Evolutionary conservation across 768 basidiomycete genomes (phyloP).

Genomic region (Tylopilus sp.): DNA sequence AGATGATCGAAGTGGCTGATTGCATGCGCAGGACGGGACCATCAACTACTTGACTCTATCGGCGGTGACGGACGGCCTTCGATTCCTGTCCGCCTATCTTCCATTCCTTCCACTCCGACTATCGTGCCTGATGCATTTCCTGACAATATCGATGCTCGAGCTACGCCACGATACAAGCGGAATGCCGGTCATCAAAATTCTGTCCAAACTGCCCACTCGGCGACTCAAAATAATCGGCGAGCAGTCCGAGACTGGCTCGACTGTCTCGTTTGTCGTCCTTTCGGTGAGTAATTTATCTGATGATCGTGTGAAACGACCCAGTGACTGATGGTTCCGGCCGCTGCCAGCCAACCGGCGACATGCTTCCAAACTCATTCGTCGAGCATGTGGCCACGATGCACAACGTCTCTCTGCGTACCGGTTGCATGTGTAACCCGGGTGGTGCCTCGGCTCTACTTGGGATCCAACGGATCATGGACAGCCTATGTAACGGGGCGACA

Average conservation of each 20-base stretch:
- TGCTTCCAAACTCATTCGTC: slow-evolving; percentile 70
- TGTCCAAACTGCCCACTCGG: slow-evolving; percentile 58
- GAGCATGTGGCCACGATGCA: slow-evolving; percentile 62
- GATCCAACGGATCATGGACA: slow-evolving; percentile 60
- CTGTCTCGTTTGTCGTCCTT: slow-evolving; percentile 59
- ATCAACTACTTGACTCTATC: slow-evolving; percentile 77
- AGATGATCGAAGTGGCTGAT: slow-evolving; percentile 1
- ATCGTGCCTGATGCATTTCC: slow-evolving; percentile 61
- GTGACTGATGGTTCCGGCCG: background rate
- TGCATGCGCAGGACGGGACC: slow-evolving; percentile 64
- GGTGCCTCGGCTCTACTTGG: slow-evolving; percentile 72
- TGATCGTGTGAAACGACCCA: slow-evolving; percentile 1
- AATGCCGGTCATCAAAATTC: slow-evolving; percentile 60
- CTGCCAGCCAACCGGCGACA: slow-evolving; percentile 60
- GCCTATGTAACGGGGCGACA: slow-evolving; percentile 55
- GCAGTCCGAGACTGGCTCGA: slow-evolving; percentile 62
- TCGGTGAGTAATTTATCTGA: slow-evolving; percentile 42
- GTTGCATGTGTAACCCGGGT: slow-evolving; percentile 88
- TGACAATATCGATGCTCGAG: slow-evolving; percentile 50
- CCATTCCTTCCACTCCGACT: slow-evolving; percentile 77
- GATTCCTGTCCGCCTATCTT: slow-evolving; percentile 73
- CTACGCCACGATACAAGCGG: slow-evolving; percentile 62
- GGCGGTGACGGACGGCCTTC: slow-evolving; percentile 75
- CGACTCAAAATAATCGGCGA: slow-evolving; percentile 58
- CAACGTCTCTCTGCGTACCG: slow-evolving; percentile 74